Base-by-base conservation (phyloP, 2,329 filamentous ascomycete species). In the Penicillium sp. region DNA sequence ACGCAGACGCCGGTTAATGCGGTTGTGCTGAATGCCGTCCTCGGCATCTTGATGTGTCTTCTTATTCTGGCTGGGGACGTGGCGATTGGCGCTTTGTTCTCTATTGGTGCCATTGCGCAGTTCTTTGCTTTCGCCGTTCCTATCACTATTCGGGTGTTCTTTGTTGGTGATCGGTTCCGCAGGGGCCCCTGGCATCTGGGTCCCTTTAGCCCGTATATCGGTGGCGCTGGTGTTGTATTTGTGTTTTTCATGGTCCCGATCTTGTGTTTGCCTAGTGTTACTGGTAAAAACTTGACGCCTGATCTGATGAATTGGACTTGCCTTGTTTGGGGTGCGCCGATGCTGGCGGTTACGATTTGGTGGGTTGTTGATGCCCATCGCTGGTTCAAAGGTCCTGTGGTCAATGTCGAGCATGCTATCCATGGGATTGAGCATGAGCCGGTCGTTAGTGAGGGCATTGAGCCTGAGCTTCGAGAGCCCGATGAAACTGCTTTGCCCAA, bases 321-420 rank as follows among this genome's bases (percentile, higher is more conserved):
- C 55, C 69, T 85, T 22, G 81, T 84, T 8, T 85, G 83, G 65
- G 82, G 81, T 5, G 81, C 71, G 3, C 78, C 80, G 0, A 85
- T 85, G 81, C 51, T 80, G 4, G 62, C 75, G 3, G 72, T 81
- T 4, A 68, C 75, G 3, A 65, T 82, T 13, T 86, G 82, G 80
- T 87, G 81, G 74, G 68, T 79, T 35, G 67, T 85, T 4, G 76
- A 77, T 56, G 83, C 83, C 9, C 73, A 73, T 43, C 82, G 79
- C 60, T 86, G 83, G 83, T 87, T 86, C 67, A 83, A 79, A 59
- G 83, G 83, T 0, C 83, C 83, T 0, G 84, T 81, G 69, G 78
- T 86, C 53, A 85, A 85, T 59, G 70, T 85, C 24, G 76, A 80
- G 57, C 78, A 82, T 65, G 62, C 62, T 10, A 63, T 69, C 41